Evolutionary conservation across 176 grass and related monocot species (phyloP), one percentile per base, ranked within the genome.

Genomic region (Ensete glaucum): DNA sequence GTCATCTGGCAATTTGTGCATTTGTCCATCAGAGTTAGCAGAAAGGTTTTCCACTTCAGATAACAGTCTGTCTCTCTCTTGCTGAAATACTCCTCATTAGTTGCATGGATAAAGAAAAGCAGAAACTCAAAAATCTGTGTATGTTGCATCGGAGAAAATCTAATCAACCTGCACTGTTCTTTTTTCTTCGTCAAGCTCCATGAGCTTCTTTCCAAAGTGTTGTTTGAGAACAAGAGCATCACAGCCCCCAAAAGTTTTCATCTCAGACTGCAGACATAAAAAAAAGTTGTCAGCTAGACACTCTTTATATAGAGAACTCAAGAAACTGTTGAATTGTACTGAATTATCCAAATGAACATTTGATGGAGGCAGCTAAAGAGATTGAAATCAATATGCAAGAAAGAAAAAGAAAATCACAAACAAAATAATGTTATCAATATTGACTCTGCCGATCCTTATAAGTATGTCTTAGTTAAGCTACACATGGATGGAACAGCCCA

Each of bases 101-200:
- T 74, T 63, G 20, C 58, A 64, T 50, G 34, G 59, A 24, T n/a
- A 75, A 22, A 19, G 54, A 79, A 51, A 3, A 64, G 73, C 71
- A 78, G 2, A 64, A 73, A 64, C 7, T 8, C 62, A 43, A 43
- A 69, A 55, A 26, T 43, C 34, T 43, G 34, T 43, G 34, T 43
- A 43, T 43, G 34, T 43, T 43, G 34, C 34, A 43, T 4, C 16
- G 53, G 82, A 62, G 52, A 83, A 80, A 64, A 69, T 75, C 54
- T 74, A 71, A 79, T 73, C 74, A 71, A 99, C 96, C 96, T 99
- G 88, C 73, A 95, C 96, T 69, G 82, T 12, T 81, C 49, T 87
- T 84, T 99, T 99, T 79, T 99, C 96, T 77, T 95, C 96, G 81
- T 99, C 96, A 62, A 99, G 91, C 52, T 95, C 96, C 88, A 86